A percentile compares a stretch with the other conserved stretches of the same genome.
Evolutionary conservation across 257 asterid species (phyloP).

Genomic region (Verbena officinalis): DNA sequence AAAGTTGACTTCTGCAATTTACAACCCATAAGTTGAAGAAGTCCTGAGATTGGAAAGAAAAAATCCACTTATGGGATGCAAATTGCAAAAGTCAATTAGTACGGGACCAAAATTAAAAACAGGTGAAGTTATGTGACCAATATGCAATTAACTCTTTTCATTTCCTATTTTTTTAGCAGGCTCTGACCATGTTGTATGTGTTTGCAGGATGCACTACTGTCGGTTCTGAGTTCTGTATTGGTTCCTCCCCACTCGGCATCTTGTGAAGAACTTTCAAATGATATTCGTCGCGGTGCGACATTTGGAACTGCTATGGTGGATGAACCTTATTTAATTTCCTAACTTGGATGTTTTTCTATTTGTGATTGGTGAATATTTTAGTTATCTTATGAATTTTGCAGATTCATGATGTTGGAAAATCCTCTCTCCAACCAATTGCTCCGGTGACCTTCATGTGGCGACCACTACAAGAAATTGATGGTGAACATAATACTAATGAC

Average conservation of each 20-base stretch:
- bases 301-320: constrained; percentile 80
- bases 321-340: constrained; percentile 17
- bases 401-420: constrained; percentile 65
- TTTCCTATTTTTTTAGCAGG: constrained; percentile 9
- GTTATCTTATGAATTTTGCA: constrained; percentile 36
- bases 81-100: no score
- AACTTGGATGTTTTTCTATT: constrained; percentile 7
- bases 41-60: background rate
- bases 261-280: constrained; percentile 41
- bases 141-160: no score
- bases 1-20: no score
- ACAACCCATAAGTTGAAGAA: no score
- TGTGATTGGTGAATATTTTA: constrained; percentile 21
- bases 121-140: background rate
- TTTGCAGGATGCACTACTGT: constrained; percentile 59
- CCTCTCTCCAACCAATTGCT: constrained; percentile 53
- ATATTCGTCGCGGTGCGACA: constrained; percentile 55
- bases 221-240: constrained; percentile 51
- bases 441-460: constrained; percentile 92
- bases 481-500: constrained; percentile 29
- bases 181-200: constrained; percentile 22
- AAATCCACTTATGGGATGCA: no score
- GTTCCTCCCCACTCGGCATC: constrained; percentile 54
- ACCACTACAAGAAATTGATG: constrained; percentile 39
- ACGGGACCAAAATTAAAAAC: no score